Percentiles rank a stretch among this genome's conserved stretches.
phyloP scores from a whole-genome alignment of 805 yeast species.

The Starmerella roubikii region DNA sequence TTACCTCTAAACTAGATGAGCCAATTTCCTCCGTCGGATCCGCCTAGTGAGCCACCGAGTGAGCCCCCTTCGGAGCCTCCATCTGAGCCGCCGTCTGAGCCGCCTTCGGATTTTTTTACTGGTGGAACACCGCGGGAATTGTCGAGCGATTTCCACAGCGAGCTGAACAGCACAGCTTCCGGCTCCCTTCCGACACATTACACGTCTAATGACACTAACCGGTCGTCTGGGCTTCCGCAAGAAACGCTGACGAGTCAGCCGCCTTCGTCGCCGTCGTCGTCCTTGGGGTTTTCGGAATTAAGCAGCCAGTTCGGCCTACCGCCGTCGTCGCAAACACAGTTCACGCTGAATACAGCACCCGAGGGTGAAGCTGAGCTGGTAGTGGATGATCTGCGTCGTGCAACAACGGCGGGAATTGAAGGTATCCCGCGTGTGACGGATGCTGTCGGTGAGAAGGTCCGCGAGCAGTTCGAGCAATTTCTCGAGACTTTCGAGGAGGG shows the following conservation, averaged over 20 bases:
- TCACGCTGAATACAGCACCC: background rate
- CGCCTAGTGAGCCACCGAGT: background rate
- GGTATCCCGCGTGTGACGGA: constrained; percentile 74
- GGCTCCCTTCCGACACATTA: background rate
- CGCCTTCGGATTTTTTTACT: constrained; percentile 5
- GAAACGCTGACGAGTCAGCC: constrained; percentile 1
- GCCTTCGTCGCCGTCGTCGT: constrained; percentile 14
- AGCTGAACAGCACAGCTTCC: constrained; percentile 13
- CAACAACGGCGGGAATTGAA: constrained; percentile 13
- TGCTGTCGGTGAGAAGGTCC: constrained; percentile 83
- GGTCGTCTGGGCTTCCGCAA: background rate
- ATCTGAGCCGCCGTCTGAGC: constrained; percentile 9
- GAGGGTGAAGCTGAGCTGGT: background rate
- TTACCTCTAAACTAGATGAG: too few species aligned
- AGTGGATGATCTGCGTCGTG: constrained; percentile 19
- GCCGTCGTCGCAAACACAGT: constrained; percentile 8
- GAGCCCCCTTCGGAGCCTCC: constrained; percentile 9
- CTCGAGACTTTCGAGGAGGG: constrained; percentile 49
- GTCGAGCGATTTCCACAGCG: constrained; percentile 14
- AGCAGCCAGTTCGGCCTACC: constrained; percentile 13
- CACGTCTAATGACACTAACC: too few species aligned
- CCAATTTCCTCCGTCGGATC: constrained; percentile 1
- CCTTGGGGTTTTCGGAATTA: constrained; percentile 11
- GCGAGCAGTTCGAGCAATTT: constrained; percentile 79
- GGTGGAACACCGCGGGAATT: constrained; percentile 5